Percentiles rank a stretch among this genome's conserved stretches.
These are phyloP conservation scores for Pleurotus tuber-regium DNA, from an alignment of 768 basidiomycete genomes.

Conservation along the genomic window DNA sequence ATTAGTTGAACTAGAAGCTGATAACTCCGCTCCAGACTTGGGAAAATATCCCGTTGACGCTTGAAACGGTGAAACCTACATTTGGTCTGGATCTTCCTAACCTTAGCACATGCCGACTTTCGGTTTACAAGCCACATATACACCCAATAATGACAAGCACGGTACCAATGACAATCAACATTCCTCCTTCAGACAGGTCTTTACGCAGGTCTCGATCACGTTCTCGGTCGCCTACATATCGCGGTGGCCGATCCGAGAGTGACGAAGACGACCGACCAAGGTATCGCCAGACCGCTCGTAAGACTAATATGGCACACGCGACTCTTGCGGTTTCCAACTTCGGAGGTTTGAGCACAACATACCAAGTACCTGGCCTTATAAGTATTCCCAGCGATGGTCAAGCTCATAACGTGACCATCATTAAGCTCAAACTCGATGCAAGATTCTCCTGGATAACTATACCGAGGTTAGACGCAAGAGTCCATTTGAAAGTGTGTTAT, in stretches of 20 bases:
- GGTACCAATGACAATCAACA: no score
- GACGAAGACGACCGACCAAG: no score
- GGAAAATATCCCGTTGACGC: constrained; percentile 18
- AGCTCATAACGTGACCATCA: constrained; percentile 26
- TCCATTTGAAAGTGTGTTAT: constrained; percentile 20
- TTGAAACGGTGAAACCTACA: constrained; percentile 23
- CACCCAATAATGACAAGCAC: no score
- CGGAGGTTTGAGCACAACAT: constrained; percentile 29
- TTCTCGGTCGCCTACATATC: no score
- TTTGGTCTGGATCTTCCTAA: constrained; percentile 18
- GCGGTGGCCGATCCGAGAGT: no score
- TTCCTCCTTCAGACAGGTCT: no score
- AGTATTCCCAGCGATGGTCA: constrained; percentile 29
- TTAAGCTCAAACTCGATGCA: not conserved
- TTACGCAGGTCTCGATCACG: not conserved
- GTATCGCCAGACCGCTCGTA: not conserved
- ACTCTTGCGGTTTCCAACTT: not conserved
- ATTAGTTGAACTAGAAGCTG: no score
- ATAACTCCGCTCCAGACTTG: constrained; percentile 13
- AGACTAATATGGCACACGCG: not conserved
- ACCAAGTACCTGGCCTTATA: constrained; percentile 28
- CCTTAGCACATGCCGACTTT: constrained; percentile 17
- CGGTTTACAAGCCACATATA: constrained; percentile 2
- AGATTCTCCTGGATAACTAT: constrained; percentile 6
- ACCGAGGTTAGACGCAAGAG: not conserved